A percentile compares a stretch with the other conserved stretches of the same genome.
Evolutionary conservation across 768 basidiomycete genomes (phyloP).

Genomic region (Russula griseocarnosa): DNA sequence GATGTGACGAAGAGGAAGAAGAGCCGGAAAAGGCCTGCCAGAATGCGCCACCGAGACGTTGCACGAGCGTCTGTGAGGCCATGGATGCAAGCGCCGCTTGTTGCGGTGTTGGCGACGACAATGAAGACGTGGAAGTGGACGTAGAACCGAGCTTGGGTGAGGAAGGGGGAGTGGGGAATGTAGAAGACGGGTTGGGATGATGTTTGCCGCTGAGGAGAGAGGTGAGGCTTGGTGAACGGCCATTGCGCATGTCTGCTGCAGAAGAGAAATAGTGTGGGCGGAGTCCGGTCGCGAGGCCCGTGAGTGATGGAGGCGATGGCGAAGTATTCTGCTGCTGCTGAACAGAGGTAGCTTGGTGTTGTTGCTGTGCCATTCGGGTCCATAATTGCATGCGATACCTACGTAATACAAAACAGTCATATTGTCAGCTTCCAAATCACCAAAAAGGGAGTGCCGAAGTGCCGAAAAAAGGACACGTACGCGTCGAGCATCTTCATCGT

Average conservation of each 20-base stretch:
- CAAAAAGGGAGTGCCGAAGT: constrained; percentile 10
- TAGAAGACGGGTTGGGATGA: not conserved
- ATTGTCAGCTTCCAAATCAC: constrained; percentile 9
- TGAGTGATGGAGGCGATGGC: constrained; percentile 29
- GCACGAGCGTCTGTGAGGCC: constrained; percentile 71
- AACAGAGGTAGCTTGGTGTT: constrained; percentile 46
- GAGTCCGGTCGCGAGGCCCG: constrained; percentile 34
- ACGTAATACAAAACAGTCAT: constrained; percentile 12
- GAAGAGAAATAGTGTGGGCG: constrained; percentile 42
- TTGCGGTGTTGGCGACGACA: constrained; percentile 36
- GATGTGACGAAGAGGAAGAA: constrained; percentile 23
- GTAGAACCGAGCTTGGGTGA: constrained; percentile 39
- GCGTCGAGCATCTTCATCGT: constrained; percentile 84
- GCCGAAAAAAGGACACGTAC: constrained; percentile 40
- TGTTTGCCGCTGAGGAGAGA: constrained; percentile 47
- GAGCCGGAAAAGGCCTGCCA: constrained; percentile 72
- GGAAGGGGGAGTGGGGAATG: constrained; percentile 45
- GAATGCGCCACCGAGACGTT: constrained; percentile 70
- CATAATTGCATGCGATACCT: constrained; percentile 88
- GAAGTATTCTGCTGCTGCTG: constrained; percentile 35
- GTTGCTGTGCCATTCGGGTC: constrained; percentile 78
- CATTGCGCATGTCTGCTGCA: constrained; percentile 22
- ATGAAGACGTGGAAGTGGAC: constrained; percentile 32
- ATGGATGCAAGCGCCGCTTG: constrained; percentile 64
- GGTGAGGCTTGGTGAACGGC: constrained; percentile 30